Evolutionary conservation across 139 green algal genomes (phyloP).

Genomic region (Tetraselmis striata): DNA sequence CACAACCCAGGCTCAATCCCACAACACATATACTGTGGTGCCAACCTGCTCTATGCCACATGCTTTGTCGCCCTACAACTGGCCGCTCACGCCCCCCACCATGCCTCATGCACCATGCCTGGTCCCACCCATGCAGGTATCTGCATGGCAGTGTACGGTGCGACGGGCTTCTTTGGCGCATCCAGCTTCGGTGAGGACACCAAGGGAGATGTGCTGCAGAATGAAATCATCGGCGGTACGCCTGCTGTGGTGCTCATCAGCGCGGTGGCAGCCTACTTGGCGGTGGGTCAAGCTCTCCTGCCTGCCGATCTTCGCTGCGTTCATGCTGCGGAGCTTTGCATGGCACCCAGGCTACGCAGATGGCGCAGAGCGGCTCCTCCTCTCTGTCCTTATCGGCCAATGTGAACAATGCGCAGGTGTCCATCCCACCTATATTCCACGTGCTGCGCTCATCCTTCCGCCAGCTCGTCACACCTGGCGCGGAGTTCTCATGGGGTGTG

Average conservation of each 20-base stretch:
- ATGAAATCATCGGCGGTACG: too few relatives aligned
- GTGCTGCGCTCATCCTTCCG: background rate
- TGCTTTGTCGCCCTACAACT: background rate
- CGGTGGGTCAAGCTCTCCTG: too few relatives aligned
- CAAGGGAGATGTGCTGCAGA: constrained; percentile 42
- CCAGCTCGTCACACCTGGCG: background rate
- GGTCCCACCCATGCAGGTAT: too few relatives aligned
- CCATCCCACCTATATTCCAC: background rate
- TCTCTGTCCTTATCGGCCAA: background rate
- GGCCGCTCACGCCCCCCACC: too few relatives aligned
- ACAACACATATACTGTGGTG: too few relatives aligned
- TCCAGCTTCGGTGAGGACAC: constrained; percentile 36
- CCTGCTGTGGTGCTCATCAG: too few relatives aligned
- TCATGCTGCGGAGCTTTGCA: too few relatives aligned
- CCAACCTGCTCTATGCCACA: too few relatives aligned
- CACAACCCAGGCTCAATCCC: background rate
- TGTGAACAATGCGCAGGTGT: background rate
- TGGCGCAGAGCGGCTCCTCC: background rate
- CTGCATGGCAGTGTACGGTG: constrained; percentile 22
- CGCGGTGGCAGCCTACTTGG: too few relatives aligned
- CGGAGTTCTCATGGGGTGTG: background rate
- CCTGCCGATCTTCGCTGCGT: too few relatives aligned
- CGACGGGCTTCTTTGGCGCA: constrained; percentile 41
- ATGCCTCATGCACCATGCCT: too few relatives aligned
- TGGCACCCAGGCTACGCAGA: too few relatives aligned